A percentile compares a stretch with the other conserved stretches of the same genome.
Evolutionary conservation across 2,329 filamentous ascomycete genomes (phyloP).

Genomic region (Escovopsis weberi): DNA sequence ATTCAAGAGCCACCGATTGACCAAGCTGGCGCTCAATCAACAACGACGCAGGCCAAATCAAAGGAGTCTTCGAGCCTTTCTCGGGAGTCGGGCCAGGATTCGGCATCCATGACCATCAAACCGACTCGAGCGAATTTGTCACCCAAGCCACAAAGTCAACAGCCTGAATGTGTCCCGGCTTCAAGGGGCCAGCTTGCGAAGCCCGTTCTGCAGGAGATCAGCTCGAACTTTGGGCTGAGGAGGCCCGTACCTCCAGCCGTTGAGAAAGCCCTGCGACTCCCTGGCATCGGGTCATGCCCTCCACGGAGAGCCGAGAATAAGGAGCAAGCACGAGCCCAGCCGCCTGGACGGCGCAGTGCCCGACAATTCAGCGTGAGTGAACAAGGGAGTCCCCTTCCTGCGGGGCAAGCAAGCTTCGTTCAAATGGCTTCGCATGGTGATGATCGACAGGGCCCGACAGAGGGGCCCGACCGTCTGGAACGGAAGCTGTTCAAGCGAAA

Average conservation of each 20-base stretch:
- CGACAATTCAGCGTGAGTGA: slow-evolving; percentile 13
- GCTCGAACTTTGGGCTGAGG: too few relatives aligned
- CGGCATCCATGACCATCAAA: not conserved
- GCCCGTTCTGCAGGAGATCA: too few relatives aligned
- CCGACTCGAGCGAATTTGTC: too few relatives aligned
- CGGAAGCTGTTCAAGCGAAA: not conserved
- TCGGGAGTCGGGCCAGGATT: not conserved
- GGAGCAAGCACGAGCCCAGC: not conserved
- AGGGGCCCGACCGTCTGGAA: not conserved
- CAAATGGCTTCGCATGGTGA: not conserved
- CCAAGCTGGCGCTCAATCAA: too few relatives aligned
- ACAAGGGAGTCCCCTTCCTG: slow-evolving; percentile 13
- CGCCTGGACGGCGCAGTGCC: not conserved
- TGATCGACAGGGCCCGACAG: not conserved
- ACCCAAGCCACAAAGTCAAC: too few relatives aligned
- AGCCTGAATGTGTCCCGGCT: too few relatives aligned
- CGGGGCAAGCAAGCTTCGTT: not conserved
- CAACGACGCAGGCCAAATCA: not conserved
- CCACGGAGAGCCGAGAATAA: too few relatives aligned
- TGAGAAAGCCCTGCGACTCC: too few relatives aligned
- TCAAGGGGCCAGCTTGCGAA: too few relatives aligned
- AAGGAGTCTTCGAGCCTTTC: too few relatives aligned
- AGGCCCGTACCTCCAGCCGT: too few relatives aligned
- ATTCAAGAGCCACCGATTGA: not conserved
- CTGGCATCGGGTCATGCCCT: too few relatives aligned